These are phyloP conservation scores for Melanomma pulvis-pyrius DNA, from an alignment of 495 filamentous ascomycete species.

Conservation along the genomic window DNA sequence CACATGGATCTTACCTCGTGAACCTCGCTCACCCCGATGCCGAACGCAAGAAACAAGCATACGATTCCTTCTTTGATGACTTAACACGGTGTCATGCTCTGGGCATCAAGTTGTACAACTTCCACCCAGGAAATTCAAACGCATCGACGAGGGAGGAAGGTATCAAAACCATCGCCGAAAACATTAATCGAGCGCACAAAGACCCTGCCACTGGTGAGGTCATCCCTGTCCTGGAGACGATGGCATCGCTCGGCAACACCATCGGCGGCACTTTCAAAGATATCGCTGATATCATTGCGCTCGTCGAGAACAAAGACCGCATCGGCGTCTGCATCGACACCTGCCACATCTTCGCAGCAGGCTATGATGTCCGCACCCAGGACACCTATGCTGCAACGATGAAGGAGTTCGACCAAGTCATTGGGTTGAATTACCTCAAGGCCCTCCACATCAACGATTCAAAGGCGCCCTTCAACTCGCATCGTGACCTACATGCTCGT, in stretches of 20 bases:
- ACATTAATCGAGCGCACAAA: constrained; percentile 78
- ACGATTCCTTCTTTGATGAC: constrained; percentile 84
- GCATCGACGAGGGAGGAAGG: constrained; percentile 66
- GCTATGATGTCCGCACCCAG: constrained; percentile 83
- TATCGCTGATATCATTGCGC: constrained; percentile 76
- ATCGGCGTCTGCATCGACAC: constrained; percentile 97
- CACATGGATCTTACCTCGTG: constrained; percentile 94
- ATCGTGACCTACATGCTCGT: constrained; percentile 87
- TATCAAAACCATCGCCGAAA: constrained; percentile 72
- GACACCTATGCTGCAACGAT: constrained; percentile 73
- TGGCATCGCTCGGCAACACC: constrained; percentile 85
- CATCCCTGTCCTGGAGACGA: constrained; percentile 86
- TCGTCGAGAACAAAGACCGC: constrained; percentile 78
- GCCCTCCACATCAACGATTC: constrained; percentile 93
- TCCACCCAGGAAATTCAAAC: constrained; percentile 86
- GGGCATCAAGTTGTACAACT: constrained; percentile 90
- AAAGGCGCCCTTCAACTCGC: constrained; percentile 78
- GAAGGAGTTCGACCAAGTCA: constrained; percentile 72
- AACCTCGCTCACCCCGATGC: constrained; percentile 86
- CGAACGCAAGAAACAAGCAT: constrained; percentile 82
- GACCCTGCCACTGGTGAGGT: constrained; percentile 66
- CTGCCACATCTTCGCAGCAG: constrained; percentile 91
- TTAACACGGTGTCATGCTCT: constrained; percentile 84
- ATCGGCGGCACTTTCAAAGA: constrained; percentile 84
- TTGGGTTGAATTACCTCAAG: constrained; percentile 77